Evolutionary conservation across 495 filamentous ascomycete genomes (phyloP).

Genomic region (Daldinia concentrica): DNA sequence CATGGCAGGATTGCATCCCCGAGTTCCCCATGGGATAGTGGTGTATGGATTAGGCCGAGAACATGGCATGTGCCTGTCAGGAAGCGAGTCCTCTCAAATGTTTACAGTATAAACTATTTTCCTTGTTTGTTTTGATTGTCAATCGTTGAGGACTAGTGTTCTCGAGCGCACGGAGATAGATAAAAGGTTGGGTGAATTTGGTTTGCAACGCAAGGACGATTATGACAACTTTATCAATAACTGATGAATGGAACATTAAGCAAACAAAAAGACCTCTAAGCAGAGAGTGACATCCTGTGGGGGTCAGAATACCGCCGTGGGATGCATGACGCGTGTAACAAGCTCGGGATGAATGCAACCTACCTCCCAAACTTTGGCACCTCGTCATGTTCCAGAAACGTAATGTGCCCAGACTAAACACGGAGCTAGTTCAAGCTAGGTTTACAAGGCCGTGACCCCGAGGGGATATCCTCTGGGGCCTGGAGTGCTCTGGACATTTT

Average conservation of each 20-base stretch:
- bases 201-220: not conserved
- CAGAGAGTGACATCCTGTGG: conserved; percentile 10
- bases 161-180: not conserved
- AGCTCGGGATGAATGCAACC: conserved; percentile 27
- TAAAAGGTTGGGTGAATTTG: not conserved
- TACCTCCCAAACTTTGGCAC: conserved; percentile 9
- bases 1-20: conserved; percentile 25
- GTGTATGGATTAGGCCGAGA: conserved; percentile 31
- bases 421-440: conserved; percentile 11
- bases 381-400: conserved; percentile 25
- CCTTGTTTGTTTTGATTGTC: too few relatives aligned
- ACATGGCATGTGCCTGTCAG: conserved; percentile 7
- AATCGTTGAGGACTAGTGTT: not conserved
- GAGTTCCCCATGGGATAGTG: conserved; percentile 23
- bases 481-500: conserved; percentile 40
- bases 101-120: not conserved
- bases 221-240: conserved; percentile 25
- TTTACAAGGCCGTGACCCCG: conserved; percentile 24
- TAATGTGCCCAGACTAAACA: conserved; percentile 9
- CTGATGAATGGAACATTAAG: not conserved
- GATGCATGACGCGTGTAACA: conserved; percentile 34
- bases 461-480: conserved; percentile 28
- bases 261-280: not conserved
- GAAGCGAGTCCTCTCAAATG: not conserved
- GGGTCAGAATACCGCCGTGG: conserved; percentile 14